phyloP scores from a whole-genome alignment of 139 green algal genomes.

The Nannochloris sp. region DNA sequence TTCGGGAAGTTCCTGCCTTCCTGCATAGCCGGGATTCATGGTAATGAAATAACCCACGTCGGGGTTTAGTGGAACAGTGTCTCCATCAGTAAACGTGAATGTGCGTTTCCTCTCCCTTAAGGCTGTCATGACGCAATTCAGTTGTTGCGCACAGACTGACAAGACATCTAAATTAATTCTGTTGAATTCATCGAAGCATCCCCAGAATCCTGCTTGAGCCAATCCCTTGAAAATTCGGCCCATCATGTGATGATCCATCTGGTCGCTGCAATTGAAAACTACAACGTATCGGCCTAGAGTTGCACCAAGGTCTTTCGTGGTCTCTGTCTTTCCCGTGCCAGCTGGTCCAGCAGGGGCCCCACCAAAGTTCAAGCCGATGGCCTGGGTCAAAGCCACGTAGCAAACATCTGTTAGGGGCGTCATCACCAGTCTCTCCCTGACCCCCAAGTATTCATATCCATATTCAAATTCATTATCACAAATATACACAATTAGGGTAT shows the following conservation, averaged over 20 bases:
- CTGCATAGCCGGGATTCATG: slow-evolving; percentile 92
- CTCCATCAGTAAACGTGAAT: slow-evolving; percentile 93
- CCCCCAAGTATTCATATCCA: slow-evolving; percentile 84
- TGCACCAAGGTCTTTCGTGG: slow-evolving; percentile 89
- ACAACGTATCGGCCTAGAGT: slow-evolving; percentile 96
- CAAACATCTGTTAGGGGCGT: slow-evolving; percentile 92
- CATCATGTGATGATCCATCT: slow-evolving; percentile 94
- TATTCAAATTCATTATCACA: slow-evolving; percentile 98
- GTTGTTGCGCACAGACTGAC: slow-evolving; percentile 87
- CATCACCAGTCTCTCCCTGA: slow-evolving; percentile 94
- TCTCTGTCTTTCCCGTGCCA: slow-evolving; percentile 94
- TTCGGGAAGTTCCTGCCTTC: slow-evolving; percentile 91
- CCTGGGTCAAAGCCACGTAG: slow-evolving; percentile 92
- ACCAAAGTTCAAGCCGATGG: slow-evolving; percentile 91
- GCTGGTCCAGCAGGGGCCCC: slow-evolving; percentile 87
- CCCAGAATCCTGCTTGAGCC: slow-evolving; percentile 86
- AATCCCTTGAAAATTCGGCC: slow-evolving; percentile 98
- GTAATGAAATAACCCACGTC: slow-evolving; percentile 97
- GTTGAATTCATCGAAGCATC: slow-evolving; percentile 98
- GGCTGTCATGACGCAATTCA: slow-evolving; percentile 86
- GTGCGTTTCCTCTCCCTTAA: slow-evolving; percentile 82
- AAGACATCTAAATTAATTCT: slow-evolving; percentile 97
- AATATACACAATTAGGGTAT: slow-evolving; percentile 91
- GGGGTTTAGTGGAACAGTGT: slow-evolving; percentile 67
- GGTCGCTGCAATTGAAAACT: slow-evolving; percentile 97